A percentile compares a stretch with the other conserved stretches of the same genome.
These are phyloP conservation scores for Rauvolfia tetraphylla DNA, from an alignment of 257 asterid species.

Conservation along the genomic window DNA sequence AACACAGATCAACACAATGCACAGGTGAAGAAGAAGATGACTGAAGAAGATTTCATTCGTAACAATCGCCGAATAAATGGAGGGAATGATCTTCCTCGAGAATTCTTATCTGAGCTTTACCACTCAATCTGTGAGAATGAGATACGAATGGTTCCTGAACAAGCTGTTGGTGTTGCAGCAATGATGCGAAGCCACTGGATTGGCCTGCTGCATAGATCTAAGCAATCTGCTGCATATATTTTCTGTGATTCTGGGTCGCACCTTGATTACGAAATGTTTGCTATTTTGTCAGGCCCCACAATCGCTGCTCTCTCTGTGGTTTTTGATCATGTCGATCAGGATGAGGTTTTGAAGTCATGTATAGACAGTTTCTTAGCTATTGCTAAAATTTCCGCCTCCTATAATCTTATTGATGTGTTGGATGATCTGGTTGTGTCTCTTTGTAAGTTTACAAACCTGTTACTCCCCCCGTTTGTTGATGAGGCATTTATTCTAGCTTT, in stretches of 20 bases:
- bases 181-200: constrained; percentile 82
- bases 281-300: constrained; percentile 74
- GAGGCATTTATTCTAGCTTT: constrained; percentile 67
- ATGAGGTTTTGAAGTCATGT: constrained; percentile 59
- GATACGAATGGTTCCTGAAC: constrained; percentile 79
- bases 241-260: constrained; percentile 51
- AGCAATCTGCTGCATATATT: constrained; percentile 60
- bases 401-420: constrained; percentile 59
- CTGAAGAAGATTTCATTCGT: constrained; percentile 85
- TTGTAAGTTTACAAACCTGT: constrained; percentile 75
- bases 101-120: constrained; percentile 70
- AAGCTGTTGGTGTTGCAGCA: constrained; percentile 45
- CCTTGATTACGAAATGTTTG: constrained; percentile 79
- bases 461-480: constrained; percentile 54
- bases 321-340: constrained; percentile 80
- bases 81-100: constrained; percentile 91
- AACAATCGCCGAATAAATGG: constrained; percentile 87
- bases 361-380: constrained; percentile 79
- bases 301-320: constrained; percentile 90
- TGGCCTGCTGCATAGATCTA: constrained; percentile 71
- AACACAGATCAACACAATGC: constrained; percentile 91
- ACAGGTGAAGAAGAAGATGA: constrained; percentile 98
- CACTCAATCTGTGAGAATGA: constrained; percentile 82
- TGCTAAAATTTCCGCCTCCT: constrained; percentile 70
- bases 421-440: constrained; percentile 87